A percentile compares a stretch with the other conserved stretches of the same genome.
These are phyloP conservation scores for Aspergillus vadensis DNA, from an alignment of 2,329 filamentous ascomycete species.

Conservation along the genomic window DNA sequence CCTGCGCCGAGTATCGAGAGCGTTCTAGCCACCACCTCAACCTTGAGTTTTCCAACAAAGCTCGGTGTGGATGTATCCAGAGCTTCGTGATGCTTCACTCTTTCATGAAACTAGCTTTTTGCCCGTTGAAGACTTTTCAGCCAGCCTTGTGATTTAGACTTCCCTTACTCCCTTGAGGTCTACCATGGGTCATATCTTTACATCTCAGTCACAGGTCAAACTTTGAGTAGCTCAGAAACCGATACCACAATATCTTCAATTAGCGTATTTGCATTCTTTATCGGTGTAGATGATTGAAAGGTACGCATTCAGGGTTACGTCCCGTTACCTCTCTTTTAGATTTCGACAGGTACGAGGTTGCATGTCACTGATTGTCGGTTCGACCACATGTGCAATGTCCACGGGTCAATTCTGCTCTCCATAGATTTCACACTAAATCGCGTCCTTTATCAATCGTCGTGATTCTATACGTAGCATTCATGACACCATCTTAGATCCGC, in stretches of 20 bases:
- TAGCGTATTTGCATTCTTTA: background rate
- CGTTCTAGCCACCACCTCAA: background rate
- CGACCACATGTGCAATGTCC: conserved; percentile 1
- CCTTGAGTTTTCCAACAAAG: background rate
- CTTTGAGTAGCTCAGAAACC: background rate
- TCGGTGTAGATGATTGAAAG: background rate
- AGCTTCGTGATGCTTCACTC: background rate
- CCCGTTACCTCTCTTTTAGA: background rate
- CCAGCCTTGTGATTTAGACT: background rate
- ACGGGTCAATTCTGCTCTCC: background rate
- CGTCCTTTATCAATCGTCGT: background rate
- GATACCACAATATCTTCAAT: background rate
- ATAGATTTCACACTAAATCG: background rate
- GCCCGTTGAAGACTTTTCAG: background rate
- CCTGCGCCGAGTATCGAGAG: background rate
- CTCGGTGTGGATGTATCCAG: background rate
- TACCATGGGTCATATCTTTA: background rate
- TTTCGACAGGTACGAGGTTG: conserved; percentile 1
- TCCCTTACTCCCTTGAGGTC: background rate
- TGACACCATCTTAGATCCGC: background rate
- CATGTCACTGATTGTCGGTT: conserved; percentile 11
- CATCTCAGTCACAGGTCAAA: background rate
- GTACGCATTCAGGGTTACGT: background rate
- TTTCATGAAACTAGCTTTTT: background rate
- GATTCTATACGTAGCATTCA: background rate